Conservation (phyloP, 2,329 filamentous ascomycete genomes). For the Sporothrix pallida region DNA sequence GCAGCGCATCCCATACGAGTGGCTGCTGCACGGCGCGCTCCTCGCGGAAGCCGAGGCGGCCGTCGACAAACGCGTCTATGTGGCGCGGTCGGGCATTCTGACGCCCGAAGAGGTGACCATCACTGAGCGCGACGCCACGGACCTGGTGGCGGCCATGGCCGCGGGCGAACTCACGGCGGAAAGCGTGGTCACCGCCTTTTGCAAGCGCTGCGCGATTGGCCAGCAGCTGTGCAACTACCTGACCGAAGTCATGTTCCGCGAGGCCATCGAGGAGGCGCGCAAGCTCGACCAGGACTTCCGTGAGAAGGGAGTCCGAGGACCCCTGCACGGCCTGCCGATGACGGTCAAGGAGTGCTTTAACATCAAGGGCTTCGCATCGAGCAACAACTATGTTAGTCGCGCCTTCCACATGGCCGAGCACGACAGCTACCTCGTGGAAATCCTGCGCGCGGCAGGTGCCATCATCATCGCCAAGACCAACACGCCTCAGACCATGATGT, state of each 20-base stretch:
- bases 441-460: constrained; percentile 38
- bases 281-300: not conserved
- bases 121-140: not conserved
- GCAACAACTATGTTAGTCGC: not conserved
- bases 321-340: not conserved
- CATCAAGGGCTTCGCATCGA: not conserved
- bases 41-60: not conserved
- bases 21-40: not conserved
- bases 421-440: not conserved
- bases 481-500: constrained; percentile 40
- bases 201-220: not conserved
- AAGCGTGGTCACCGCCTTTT: not conserved
- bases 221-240: not conserved
- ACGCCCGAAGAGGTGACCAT: not conserved
- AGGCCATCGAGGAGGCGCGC: not conserved
- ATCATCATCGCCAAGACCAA: constrained; percentile 40
- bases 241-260: not conserved
- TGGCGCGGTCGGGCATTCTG: not conserved
- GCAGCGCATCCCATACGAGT: not conserved
- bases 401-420: not conserved
- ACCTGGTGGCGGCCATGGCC: not conserved
- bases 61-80: not conserved
- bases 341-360: not conserved
- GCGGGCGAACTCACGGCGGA: not conserved
- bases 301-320: not conserved